Evolutionary conservation across 805 yeast genomes (phyloP).

Genomic region (Zygoascus bituminiphila): DNA sequence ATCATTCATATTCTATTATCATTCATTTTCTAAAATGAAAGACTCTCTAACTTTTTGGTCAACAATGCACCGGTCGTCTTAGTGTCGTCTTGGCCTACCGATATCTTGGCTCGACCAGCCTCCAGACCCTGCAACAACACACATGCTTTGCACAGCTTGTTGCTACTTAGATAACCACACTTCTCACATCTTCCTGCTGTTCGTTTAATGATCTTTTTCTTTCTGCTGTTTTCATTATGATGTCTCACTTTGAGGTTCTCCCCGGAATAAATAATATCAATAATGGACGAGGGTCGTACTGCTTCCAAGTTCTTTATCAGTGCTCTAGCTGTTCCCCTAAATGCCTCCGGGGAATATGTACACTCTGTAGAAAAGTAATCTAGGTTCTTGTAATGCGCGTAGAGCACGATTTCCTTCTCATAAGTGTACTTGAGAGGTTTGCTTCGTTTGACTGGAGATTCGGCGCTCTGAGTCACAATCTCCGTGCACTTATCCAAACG

Average conservation of each 20-base stretch:
- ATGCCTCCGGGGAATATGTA: conserved; percentile 97
- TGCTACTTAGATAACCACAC: conserved; percentile 89
- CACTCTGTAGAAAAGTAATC: conserved; percentile 98
- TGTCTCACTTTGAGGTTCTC: conserved; percentile 58
- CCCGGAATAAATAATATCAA: conserved; percentile 92
- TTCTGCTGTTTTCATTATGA: conserved; percentile 9
- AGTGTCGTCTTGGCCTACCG: conserved; percentile 44
- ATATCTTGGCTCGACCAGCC: conserved; percentile 57
- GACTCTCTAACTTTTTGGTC: conserved; percentile 39
- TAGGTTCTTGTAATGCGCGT: conserved; percentile 91
- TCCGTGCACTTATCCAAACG: conserved; percentile 82
- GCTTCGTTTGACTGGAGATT: conserved; percentile 82
- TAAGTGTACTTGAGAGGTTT: conserved; percentile 95
- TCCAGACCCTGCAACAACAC: conserved; percentile 78
- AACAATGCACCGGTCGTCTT: conserved; percentile 10
- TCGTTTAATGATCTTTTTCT: not conserved
- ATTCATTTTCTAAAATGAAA: conserved; percentile 42
- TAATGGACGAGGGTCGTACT: conserved; percentile 83
- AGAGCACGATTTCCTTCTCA: conserved; percentile 93
- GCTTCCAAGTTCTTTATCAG: conserved; percentile 84
- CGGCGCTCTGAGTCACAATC: conserved; percentile 73
- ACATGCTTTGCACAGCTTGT: conserved; percentile 89
- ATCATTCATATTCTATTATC: too few species aligned
- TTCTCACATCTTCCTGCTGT: conserved; percentile 51
- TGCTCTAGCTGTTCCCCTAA: conserved; percentile 93